These are phyloP conservation scores for Somion occarium DNA, from an alignment of 1,284 basidiomycete species.

Conservation along the genomic window DNA sequence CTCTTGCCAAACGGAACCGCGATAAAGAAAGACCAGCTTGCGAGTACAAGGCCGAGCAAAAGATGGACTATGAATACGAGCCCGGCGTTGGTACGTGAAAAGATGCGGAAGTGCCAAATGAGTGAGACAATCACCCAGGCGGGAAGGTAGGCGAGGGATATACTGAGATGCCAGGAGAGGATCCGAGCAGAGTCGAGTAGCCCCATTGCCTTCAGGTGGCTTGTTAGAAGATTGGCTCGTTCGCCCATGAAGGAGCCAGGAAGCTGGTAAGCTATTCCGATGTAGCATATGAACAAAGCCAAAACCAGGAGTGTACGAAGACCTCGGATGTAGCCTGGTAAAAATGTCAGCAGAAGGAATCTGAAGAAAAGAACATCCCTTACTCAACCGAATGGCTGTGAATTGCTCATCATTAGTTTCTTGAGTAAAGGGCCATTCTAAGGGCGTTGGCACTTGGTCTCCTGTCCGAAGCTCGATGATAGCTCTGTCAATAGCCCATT, in stretches of 20 bases:
- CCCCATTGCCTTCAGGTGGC: slow-evolving; percentile 74
- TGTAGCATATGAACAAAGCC: slow-evolving; percentile 61
- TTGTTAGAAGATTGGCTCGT: slow-evolving; percentile 53
- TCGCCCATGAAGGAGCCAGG: slow-evolving; percentile 64
- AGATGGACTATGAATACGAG: slow-evolving; percentile 64
- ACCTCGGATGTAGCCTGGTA: slow-evolving; percentile 55
- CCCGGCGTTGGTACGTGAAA: slow-evolving; percentile 53
- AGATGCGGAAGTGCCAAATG: slow-evolving; percentile 63
- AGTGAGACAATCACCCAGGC: slow-evolving; percentile 64
- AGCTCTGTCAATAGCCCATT: slow-evolving; percentile 73
- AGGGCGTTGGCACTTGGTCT: slow-evolving; percentile 43
- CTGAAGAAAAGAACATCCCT: slow-evolving; percentile 20
- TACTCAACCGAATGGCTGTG: slow-evolving; percentile 52
- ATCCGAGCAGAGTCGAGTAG: slow-evolving; percentile 62
- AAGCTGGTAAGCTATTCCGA: slow-evolving; percentile 70
- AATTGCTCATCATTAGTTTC: slow-evolving; percentile 60
- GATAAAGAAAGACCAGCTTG: slow-evolving; percentile 68
- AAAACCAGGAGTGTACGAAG: slow-evolving; percentile 59
- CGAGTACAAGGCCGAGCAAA: slow-evolving; percentile 61
- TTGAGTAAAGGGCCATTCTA: slow-evolving; percentile 70
- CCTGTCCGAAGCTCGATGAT: slow-evolving; percentile 65
- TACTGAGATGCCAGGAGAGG: slow-evolving; percentile 61
- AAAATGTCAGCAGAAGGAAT: slow-evolving; percentile 11
- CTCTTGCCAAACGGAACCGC: slow-evolving; percentile 67
- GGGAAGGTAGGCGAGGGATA: slow-evolving; percentile 52